Percentiles rank a stretch among this genome's conserved stretches.
Conservation (phyloP, 2,329 filamentous ascomycete species). For the Bipolaris gigantea region DNA sequence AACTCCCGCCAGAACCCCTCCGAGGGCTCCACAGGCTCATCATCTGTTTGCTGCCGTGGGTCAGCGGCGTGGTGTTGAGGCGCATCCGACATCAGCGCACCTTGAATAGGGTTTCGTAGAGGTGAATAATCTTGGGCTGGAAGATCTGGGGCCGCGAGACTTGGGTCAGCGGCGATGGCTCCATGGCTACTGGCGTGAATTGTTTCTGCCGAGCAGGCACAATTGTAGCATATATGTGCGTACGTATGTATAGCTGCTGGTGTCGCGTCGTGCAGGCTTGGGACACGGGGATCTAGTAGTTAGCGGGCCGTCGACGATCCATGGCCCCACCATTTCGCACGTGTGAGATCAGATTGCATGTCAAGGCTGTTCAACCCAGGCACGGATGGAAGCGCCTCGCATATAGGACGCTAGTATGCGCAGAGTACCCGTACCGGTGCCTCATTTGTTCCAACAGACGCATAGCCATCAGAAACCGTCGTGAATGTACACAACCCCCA, state of each 20-base stretch:
- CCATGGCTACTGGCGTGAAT: conserved; percentile 57
- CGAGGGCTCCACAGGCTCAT: conserved; percentile 69
- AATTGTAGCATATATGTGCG: too few relatives aligned
- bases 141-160: conserved; percentile 88
- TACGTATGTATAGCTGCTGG: not conserved
- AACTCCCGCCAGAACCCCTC: conserved; percentile 97
- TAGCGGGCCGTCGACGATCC: conserved; percentile 14
- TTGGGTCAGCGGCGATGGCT: conserved; percentile 89
- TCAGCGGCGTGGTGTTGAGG: conserved; percentile 3
- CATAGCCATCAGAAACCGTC: not conserved
- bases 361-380: not conserved
- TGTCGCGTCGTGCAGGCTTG: conserved; percentile 4
- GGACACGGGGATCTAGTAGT: not conserved
- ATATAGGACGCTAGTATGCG: not conserved
- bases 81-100: conserved; percentile 38
- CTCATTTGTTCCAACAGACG: not conserved
- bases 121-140: conserved; percentile 87
- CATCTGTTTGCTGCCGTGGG: conserved; percentile 47
- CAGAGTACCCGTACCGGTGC: not conserved
- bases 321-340: conserved; percentile 15
- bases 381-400: not conserved
- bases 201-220: not conserved
- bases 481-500: not conserved
- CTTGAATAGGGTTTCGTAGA: conserved; percentile 82
- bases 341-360: conserved; percentile 1